Evolutionary conservation across 352 stramenopile genomes (phyloP).

Genomic region (Thraustotheca clavata): DNA sequence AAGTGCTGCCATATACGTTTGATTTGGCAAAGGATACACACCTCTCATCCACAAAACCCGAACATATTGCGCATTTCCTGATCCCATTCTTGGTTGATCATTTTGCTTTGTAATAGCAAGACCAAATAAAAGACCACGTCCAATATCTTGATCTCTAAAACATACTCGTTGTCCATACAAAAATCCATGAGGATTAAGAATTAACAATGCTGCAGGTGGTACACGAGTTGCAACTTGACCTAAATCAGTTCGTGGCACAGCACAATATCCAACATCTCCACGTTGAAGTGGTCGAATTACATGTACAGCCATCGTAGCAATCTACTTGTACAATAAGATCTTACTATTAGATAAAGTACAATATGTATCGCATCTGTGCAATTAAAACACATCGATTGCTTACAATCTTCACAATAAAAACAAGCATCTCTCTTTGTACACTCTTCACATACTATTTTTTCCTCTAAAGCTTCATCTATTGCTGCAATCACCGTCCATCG

Average conservation of each 20-base stretch:
- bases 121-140: slow-evolving; percentile 53
- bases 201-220: slow-evolving; percentile 7
- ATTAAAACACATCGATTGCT: slow-evolving; percentile 38
- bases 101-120: slow-evolving; percentile 21
- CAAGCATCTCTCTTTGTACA: slow-evolving; percentile 26
- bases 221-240: background rate
- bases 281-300: slow-evolving; percentile 22
- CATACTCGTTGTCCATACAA: slow-evolving; percentile 37
- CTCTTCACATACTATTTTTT: slow-evolving; percentile 38
- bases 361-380: slow-evolving; percentile 74
- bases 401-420: slow-evolving; percentile 43
- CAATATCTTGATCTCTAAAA: slow-evolving; percentile 40
- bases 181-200: slow-evolving; percentile 7
- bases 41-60: slow-evolving; percentile 62
- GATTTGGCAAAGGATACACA: slow-evolving; percentile 51
- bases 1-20: slow-evolving; percentile 47
- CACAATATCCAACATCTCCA: slow-evolving; percentile 1
- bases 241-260: background rate
- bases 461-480: background rate
- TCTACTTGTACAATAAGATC: slow-evolving; percentile 24
- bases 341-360: slow-evolving; percentile 27
- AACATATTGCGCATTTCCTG: slow-evolving; percentile 29
- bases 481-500: background rate
- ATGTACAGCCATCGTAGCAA: slow-evolving; percentile 36
- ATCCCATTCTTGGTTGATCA: slow-evolving; percentile 17